Conservation (phyloP, 441 rosid genomes). For the Populus hybrid region DNA sequence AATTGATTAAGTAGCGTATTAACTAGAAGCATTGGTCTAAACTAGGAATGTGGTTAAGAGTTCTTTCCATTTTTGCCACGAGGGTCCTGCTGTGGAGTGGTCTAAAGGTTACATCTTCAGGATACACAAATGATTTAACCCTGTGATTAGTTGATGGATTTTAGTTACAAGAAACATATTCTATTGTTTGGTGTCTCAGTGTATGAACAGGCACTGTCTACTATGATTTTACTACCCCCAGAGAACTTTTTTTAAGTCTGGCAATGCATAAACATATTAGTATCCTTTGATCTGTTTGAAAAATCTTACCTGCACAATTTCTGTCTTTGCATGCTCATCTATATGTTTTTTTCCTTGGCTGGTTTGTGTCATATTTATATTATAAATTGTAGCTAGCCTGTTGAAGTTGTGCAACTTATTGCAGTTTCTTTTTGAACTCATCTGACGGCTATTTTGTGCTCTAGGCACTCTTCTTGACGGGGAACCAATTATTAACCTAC, state of each 20-base stretch:
- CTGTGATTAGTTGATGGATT: not conserved
- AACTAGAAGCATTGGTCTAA: not conserved
- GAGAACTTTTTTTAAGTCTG: not conserved
- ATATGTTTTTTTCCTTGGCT: not conserved
- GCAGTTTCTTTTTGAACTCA: conserved; percentile 4
- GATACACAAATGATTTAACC: not conserved
- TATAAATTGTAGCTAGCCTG: not conserved
- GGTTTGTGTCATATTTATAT: not conserved
- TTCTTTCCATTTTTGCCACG: not conserved
- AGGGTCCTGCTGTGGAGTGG: not conserved
- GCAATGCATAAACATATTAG: not conserved
- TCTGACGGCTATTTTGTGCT: conserved; percentile 16
- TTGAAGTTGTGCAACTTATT: conserved; percentile 10
- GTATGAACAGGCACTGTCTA: not conserved
- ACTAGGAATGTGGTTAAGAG: too few relatives aligned
- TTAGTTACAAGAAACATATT: not conserved
- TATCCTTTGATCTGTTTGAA: not conserved
- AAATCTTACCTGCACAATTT: not conserved
- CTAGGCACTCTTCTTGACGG: conserved; percentile 81
- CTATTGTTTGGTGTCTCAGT: not conserved
- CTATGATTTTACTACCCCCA: not conserved
- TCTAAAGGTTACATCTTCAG: not conserved
- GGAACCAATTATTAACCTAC: conserved; percentile 68
- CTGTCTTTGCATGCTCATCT: not conserved
- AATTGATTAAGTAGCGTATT: not conserved